Conservation (phyloP, 257 asterid species). For the Solanum bukasovii region DNA sequence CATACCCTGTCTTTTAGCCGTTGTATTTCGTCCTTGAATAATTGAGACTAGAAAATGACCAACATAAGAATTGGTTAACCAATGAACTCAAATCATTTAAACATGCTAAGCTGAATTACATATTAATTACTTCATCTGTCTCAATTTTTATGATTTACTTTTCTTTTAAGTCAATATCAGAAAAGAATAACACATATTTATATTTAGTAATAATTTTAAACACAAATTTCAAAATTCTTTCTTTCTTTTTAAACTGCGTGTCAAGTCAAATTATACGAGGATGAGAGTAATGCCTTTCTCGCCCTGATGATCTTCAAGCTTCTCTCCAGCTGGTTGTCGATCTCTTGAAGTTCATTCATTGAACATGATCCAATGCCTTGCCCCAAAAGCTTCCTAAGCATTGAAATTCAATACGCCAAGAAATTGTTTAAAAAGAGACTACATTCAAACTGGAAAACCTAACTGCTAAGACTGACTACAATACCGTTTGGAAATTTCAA, state of each 20-base stretch:
- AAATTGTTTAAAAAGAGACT: neutral
- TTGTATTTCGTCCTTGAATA: conserved; percentile 17
- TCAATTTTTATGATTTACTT: too few relatives aligned
- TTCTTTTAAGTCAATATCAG: too few relatives aligned
- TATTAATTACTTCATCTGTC: neutral
- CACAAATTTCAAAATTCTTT: too few relatives aligned
- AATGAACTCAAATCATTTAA: neutral
- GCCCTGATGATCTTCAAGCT: conserved; percentile 45
- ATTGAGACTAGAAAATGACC: conserved; percentile 14
- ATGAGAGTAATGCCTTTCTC: conserved; percentile 32
- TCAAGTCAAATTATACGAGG: neutral
- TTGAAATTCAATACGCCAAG: neutral
- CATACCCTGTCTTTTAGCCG: conserved; percentile 21
- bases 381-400: conserved; percentile 55
- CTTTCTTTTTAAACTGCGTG: neutral
- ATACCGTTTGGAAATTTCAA: conserved; percentile 50
- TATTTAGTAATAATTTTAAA: too few relatives aligned
- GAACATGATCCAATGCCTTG: conserved; percentile 46
- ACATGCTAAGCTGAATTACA: neutral
- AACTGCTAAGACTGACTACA: neutral
- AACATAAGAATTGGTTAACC: neutral
- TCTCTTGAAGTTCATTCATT: conserved; percentile 45
- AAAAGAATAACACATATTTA: too few relatives aligned
- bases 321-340: conserved; percentile 45
- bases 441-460: neutral